Evolutionary conservation across 1,284 basidiomycete species (phyloP).

Genomic region (Flammula alnicola): DNA sequence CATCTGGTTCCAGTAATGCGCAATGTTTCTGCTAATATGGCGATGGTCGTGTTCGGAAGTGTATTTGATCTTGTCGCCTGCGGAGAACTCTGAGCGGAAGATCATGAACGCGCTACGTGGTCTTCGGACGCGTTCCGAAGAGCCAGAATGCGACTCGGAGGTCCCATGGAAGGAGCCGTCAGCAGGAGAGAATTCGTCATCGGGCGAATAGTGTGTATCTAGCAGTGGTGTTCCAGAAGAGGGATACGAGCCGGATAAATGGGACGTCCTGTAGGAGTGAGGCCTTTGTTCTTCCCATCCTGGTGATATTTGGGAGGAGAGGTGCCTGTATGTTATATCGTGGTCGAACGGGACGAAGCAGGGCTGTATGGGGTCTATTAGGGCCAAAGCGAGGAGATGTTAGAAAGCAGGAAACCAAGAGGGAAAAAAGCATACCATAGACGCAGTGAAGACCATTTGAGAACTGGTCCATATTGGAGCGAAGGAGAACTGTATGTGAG

Average conservation of each 20-base stretch:
- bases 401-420: slow-evolving; percentile 5
- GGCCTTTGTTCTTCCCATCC: no score
- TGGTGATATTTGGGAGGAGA: no score
- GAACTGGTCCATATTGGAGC: background rate
- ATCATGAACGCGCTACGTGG: slow-evolving; percentile 87
- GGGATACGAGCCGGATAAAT: no score
- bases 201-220: no score
- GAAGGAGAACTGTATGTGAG: background rate
- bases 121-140: slow-evolving; percentile 59
- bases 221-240: no score
- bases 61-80: slow-evolving; percentile 45
- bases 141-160: slow-evolving; percentile 47
- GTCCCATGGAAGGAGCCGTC: no score
- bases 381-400: background rate
- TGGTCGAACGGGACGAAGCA: background rate
- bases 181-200: no score
- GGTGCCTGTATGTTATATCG: no score
- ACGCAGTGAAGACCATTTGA: background rate
- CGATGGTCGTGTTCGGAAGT: slow-evolving; percentile 57
- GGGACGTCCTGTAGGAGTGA: no score
- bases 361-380: background rate
- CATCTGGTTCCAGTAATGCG: slow-evolving; percentile 56
- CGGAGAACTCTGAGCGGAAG: slow-evolving; percentile 75
- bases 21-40: slow-evolving; percentile 62
- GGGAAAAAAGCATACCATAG: slow-evolving; percentile 9